phyloP scores from a whole-genome alignment of 2,329 filamentous ascomycete species.

The Lecanosticta acicola region DNA sequence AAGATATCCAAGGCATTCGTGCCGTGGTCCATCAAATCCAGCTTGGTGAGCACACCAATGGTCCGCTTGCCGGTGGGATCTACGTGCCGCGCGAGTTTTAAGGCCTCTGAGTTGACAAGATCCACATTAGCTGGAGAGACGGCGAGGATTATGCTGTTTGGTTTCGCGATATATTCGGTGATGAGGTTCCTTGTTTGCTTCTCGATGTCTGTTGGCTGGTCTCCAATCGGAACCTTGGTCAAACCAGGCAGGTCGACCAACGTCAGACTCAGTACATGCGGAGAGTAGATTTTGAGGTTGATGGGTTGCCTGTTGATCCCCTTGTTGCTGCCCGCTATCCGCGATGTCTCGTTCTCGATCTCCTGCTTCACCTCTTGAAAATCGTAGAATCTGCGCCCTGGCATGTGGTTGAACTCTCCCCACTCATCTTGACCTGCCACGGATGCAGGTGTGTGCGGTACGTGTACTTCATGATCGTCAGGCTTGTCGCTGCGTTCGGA shows the following conservation, averaged over 20 bases:
- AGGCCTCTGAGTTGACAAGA: constrained; percentile 93
- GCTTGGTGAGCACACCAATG: constrained; percentile 93
- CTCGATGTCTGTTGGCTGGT: constrained; percentile 96
- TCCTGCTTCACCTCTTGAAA: constrained; percentile 91
- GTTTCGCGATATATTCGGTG: constrained; percentile 96
- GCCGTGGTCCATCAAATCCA: constrained; percentile 97
- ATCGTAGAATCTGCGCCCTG: constrained; percentile 80
- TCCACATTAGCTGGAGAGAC: constrained; percentile 98
- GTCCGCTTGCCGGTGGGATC: constrained; percentile 90
- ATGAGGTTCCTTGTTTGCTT: constrained; percentile 97
- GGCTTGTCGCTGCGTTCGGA: constrained; percentile 63
- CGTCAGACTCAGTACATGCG: constrained; percentile 91
- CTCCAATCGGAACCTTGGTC: constrained; percentile 95
- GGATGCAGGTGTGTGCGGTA: constrained; percentile 72
- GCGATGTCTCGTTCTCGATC: constrained; percentile 92
- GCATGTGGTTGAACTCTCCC: constrained; percentile 96
- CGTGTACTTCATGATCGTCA: constrained; percentile 58
- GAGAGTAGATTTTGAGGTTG: constrained; percentile 97
- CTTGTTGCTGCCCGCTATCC: constrained; percentile 95
- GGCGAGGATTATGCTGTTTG: constrained; percentile 94
- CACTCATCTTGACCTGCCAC: constrained; percentile 66
- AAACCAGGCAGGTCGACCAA: constrained; percentile 92
- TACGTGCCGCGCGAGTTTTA: constrained; percentile 95
- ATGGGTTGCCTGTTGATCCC: constrained; percentile 97
- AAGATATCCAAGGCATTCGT: constrained; percentile 97